Percentiles rank a stretch among this genome's conserved stretches.
phyloP scores from a whole-genome alignment of 441 rosid species.

The Jatropha multifida region DNA sequence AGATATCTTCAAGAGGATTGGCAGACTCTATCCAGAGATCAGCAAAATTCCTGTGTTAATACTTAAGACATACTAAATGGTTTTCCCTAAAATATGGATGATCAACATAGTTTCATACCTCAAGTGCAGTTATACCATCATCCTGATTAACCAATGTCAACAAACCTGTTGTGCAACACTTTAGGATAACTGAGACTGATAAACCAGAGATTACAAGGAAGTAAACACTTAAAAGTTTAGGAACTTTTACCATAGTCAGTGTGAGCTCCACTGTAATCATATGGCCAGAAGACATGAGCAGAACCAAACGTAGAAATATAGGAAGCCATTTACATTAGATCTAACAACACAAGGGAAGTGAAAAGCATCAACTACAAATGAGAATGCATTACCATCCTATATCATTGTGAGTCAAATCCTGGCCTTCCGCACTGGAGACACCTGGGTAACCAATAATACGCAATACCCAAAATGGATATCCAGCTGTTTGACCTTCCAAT shows the following conservation, averaged over 20 bases:
- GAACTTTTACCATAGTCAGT: constrained; percentile 74
- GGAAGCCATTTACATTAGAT: not conserved
- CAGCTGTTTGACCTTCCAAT: constrained; percentile 71
- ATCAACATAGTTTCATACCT: constrained; percentile 38
- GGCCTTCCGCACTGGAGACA: constrained; percentile 35
- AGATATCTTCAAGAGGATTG: not conserved
- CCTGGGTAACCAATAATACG: constrained; percentile 85
- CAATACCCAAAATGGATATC: constrained; percentile 84
- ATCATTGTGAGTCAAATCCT: constrained; percentile 43
- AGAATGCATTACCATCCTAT: constrained; percentile 66
- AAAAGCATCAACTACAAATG: not conserved
- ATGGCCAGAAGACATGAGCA: constrained; percentile 16
- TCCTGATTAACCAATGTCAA: constrained; percentile 94
- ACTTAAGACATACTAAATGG: not conserved
- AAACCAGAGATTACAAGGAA: not conserved
- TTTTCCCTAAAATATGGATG: not conserved
- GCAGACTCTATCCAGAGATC: not conserved
- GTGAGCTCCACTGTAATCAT: constrained; percentile 64
- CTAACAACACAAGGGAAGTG: constrained; percentile 12
- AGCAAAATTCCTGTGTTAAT: not conserved
- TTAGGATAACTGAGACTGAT: constrained; percentile 9
- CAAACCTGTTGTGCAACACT: constrained; percentile 46
- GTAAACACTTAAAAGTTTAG: constrained; percentile 10
- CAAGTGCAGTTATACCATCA: constrained; percentile 79
- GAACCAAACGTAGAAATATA: not conserved